phyloP scores from a whole-genome alignment of 2,329 filamentous ascomycete species.

The Canariomyces notabilis region DNA sequence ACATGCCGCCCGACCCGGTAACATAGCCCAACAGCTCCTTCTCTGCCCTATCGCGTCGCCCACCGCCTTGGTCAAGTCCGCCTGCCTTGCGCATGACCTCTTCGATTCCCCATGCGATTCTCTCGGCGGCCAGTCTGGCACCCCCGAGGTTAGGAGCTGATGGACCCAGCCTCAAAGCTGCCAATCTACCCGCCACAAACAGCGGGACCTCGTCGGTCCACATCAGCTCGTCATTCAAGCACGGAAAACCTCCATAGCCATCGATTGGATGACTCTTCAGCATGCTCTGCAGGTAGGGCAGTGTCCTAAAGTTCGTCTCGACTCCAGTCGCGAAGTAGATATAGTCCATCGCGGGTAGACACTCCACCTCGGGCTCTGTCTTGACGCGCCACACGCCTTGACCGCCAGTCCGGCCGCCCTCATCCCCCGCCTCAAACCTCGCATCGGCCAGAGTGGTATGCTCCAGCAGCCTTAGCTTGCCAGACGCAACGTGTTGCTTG shows the following conservation, averaged over 20 bases:
- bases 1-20: too few relatives aligned
- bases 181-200: constrained; percentile 65
- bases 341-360: constrained; percentile 57
- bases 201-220: constrained; percentile 69
- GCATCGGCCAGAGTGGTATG: constrained; percentile 52
- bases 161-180: constrained; percentile 63
- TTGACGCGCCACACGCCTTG: constrained; percentile 37
- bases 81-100: too few relatives aligned
- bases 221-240: constrained; percentile 69
- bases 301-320: constrained; percentile 53
- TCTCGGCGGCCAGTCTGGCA: constrained; percentile 66
- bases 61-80: too few relatives aligned
- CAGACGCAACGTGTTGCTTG: constrained; percentile 50
- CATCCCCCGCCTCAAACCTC: constrained; percentile 37
- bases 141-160: constrained; percentile 70
- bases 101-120: too few relatives aligned
- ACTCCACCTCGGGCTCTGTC: constrained; percentile 47
- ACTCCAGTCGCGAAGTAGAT: constrained; percentile 74
- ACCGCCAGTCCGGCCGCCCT: constrained; percentile 23
- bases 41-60: too few relatives aligned
- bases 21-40: too few relatives aligned
- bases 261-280: constrained; percentile 55
- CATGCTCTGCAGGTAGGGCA: constrained; percentile 59
- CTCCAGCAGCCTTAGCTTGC: constrained; percentile 51
- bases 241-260: constrained; percentile 62